Conservation (phyloP, 2,329 filamentous ascomycete genomes). For the Ramichloridium luteum region DNA sequence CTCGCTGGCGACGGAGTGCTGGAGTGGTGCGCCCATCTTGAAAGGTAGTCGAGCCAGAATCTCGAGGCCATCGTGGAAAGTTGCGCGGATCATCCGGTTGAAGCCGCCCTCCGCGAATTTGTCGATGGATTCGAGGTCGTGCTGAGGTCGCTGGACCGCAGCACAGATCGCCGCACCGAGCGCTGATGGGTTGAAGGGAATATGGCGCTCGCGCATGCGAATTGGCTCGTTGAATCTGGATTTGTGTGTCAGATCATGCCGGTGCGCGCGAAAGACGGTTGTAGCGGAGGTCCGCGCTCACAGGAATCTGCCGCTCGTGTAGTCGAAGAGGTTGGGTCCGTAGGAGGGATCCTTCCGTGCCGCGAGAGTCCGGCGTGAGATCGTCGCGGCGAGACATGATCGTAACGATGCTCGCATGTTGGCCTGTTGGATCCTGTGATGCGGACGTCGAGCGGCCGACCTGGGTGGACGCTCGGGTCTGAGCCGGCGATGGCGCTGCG, state of each 20-base stretch:
- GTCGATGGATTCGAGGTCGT: conserved; percentile 8
- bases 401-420: too few relatives aligned
- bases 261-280: neutral
- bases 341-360: neutral
- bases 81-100: conserved; percentile 22
- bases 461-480: too few relatives aligned
- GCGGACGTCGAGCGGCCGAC: too few relatives aligned
- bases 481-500: too few relatives aligned
- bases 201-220: conserved; percentile 2
- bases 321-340: neutral
- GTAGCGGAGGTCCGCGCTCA: neutral
- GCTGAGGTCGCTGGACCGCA: neutral
- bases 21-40: conserved; percentile 3
- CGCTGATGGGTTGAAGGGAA: conserved; percentile 1
- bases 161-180: conserved; percentile 1
- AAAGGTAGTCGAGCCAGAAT: conserved; percentile 2
- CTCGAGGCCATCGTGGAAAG: conserved; percentile 6
- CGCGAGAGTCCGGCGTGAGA: too few relatives aligned
- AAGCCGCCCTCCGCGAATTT: conserved; percentile 28
- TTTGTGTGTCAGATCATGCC: neutral
- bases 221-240: conserved; percentile 4
- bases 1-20: conserved; percentile 8
- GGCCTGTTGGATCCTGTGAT: too few relatives aligned
- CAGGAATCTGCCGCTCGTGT: neutral
- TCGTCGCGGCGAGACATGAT: too few relatives aligned